phyloP scores from a whole-genome alignment of 441 rosid species.

The Aleurites moluccanus region DNA sequence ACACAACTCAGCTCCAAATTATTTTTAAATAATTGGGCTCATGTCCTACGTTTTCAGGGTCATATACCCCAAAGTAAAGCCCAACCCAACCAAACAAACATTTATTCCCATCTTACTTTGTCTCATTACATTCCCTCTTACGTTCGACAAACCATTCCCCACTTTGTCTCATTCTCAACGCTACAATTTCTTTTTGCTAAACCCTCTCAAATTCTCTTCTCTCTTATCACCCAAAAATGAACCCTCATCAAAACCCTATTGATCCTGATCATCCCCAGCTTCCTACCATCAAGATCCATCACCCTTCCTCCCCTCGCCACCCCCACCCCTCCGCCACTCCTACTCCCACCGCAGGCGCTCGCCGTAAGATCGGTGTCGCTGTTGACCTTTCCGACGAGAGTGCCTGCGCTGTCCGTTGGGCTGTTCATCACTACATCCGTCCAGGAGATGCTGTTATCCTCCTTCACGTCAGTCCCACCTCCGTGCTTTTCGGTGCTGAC shows the following conservation, averaged over 20 bases:
- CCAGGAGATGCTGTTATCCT: conserved; percentile 87
- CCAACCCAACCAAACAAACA: not conserved
- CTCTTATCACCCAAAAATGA: conserved; percentile 25
- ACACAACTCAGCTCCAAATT: too few species aligned
- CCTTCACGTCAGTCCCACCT: conserved; percentile 85
- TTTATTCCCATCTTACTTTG: not conserved
- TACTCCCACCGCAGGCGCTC: conserved; percentile 76
- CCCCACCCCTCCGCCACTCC: conserved; percentile 47
- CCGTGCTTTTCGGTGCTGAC: conserved; percentile 86
- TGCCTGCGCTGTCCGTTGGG: conserved; percentile 82
- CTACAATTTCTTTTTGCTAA: not conserved
- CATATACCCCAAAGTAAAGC: not conserved
- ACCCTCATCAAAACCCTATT: conserved; percentile 35
- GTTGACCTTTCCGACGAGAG: conserved; percentile 83
- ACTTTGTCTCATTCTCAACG: not conserved
- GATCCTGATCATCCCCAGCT: conserved; percentile 73
- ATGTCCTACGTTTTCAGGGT: too few species aligned
- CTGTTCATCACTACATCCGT: conserved; percentile 76
- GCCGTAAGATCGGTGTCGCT: conserved; percentile 82
- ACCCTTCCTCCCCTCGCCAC: conserved; percentile 63
- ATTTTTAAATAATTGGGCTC: too few species aligned
- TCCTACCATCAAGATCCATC: conserved; percentile 72
- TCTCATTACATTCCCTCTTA: not conserved
- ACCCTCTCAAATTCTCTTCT: too few species aligned
- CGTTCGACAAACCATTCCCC: not conserved